Evolutionary conservation across 2,329 filamentous ascomycete genomes (phyloP), one percentile per base, ranked within the genome.

Genomic region (Coleophoma eucalyptorum): DNA sequence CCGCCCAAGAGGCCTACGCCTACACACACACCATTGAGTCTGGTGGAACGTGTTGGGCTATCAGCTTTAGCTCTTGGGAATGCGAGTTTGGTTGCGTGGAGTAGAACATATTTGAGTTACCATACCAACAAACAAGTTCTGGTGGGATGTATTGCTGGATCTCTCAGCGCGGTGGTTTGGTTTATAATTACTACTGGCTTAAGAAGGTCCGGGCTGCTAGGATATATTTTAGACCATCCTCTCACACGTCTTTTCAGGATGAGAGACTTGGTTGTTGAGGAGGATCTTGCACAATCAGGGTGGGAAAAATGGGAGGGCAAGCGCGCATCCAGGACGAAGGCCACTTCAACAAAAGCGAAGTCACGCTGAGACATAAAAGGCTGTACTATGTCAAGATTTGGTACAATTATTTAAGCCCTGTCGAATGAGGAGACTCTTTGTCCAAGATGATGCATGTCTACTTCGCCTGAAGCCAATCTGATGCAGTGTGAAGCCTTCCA

Each of bases 51-150:
- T 48, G 44, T 64, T 6, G 50, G 58, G 6, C 64, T 87, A 3
- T 77, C 80, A 40, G 65, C 81, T 3, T 75, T 80, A 2, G 84
- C 82, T 34, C 72, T 87, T 41, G 70, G 71, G 2, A 76, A 83
- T 50, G 89, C 89, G 1, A 79, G 72, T 1, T 73, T 79, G 8
- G 90, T 97, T 5, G 89, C 92, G 18, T 83, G 81, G 69, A 96
- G 91, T 63, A 80, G 94, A 49, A 80, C 96, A 42, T 99, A 99
- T 66, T 75, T 99, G 55, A 90, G 86, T 67, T 99, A 99, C 66
- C 94, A 99, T 70, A 97, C 93, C 1, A 77, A 82, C 35, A 85
- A 79, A 63, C 94, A 99, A 73, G 94, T 99, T 10, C 62, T 90
- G n/a, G 89, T 87, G 1, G 94, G 94, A 2, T 83, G 78, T 58